Conservation (phyloP, 2,329 filamentous ascomycete species). For the Aplosporella prunicola region DNA sequence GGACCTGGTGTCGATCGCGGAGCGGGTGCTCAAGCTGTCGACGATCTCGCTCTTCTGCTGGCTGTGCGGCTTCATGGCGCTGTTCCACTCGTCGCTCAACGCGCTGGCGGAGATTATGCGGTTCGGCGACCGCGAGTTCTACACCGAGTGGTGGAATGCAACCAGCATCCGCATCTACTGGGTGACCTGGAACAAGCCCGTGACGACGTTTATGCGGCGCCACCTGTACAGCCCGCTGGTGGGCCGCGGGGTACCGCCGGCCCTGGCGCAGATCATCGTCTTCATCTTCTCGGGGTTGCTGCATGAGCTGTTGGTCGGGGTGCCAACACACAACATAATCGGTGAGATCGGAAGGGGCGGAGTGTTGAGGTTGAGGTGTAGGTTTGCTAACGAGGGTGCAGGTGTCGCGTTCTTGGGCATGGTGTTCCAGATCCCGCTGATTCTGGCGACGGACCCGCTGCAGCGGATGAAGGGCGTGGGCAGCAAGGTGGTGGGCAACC, state of each 20-base stretch:
- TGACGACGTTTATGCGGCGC: slow-evolving; percentile 91
- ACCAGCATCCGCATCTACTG: slow-evolving; percentile 77
- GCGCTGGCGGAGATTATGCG: slow-evolving; percentile 79
- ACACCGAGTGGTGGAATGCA: slow-evolving; percentile 94
- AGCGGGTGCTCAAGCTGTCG: slow-evolving; percentile 86
- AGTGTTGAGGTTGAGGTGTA: no score
- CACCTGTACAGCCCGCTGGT: slow-evolving; percentile 87
- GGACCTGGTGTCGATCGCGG: slow-evolving; percentile 70
- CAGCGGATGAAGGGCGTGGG: slow-evolving; percentile 68
- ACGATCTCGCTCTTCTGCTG: slow-evolving; percentile 94
- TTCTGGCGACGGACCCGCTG: slow-evolving; percentile 67
- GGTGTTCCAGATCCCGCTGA: slow-evolving; percentile 85
- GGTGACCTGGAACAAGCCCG: slow-evolving; percentile 96
- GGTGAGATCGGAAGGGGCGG: slow-evolving; percentile 41
- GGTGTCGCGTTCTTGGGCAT: slow-evolving; percentile 91
- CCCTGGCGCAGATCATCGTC: slow-evolving; percentile 65
- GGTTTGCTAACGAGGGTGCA: slow-evolving; percentile 26
- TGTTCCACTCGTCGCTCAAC: slow-evolving; percentile 91
- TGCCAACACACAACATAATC: slow-evolving; percentile 89
- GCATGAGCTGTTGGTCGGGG: slow-evolving; percentile 85
- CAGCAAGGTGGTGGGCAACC: slow-evolving; percentile 76
- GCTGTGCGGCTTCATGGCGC: slow-evolving; percentile 92
- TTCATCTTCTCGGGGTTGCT: slow-evolving; percentile 83
- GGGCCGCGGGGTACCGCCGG: slow-evolving; percentile 67
- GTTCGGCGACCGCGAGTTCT: slow-evolving; percentile 91